Conservation (phyloP, 78 protist species). For the Polysphondylium violaceum region DNA sequence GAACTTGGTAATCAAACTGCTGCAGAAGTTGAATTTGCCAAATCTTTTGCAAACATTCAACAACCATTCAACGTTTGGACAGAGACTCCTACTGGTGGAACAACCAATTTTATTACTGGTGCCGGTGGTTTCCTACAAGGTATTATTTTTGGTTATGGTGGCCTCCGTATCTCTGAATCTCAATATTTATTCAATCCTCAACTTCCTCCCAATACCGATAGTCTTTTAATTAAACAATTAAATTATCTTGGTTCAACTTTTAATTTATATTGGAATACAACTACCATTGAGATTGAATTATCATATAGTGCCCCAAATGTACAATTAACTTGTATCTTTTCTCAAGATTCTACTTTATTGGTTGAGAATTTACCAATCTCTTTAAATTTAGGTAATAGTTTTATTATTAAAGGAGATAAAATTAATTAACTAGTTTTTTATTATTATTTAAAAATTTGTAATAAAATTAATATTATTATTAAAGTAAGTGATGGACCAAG, state of each 20-base stretch:
- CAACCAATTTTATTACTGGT: conserved; percentile 28
- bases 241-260: conserved; percentile 2
- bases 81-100: conserved; percentile 73
- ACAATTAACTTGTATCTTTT: no score
- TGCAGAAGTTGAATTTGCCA: conserved; percentile 25
- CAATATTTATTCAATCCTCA: conserved; percentile 26
- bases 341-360: no score
- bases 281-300: background rate
- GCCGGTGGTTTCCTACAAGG: conserved; percentile 79
- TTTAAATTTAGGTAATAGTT: no score
- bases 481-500: no score
- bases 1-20: conserved; percentile 34
- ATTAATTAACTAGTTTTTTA: no score
- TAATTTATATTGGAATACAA: conserved; percentile 18
- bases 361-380: no score
- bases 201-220: conserved; percentile 7
- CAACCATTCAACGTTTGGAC: conserved; percentile 78
- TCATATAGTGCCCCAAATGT: background rate
- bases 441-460: no score
- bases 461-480: no score
- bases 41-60: conserved; percentile 38
- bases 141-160: conserved; percentile 58
- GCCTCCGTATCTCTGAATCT: conserved; percentile 27
- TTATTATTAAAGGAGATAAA: no score
- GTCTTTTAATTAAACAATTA: background rate